Percentiles rank a stretch among this genome's conserved stretches.
Evolutionary conservation across 495 filamentous ascomycete genomes (phyloP).

Genomic region (Penicillium mononematosum): DNA sequence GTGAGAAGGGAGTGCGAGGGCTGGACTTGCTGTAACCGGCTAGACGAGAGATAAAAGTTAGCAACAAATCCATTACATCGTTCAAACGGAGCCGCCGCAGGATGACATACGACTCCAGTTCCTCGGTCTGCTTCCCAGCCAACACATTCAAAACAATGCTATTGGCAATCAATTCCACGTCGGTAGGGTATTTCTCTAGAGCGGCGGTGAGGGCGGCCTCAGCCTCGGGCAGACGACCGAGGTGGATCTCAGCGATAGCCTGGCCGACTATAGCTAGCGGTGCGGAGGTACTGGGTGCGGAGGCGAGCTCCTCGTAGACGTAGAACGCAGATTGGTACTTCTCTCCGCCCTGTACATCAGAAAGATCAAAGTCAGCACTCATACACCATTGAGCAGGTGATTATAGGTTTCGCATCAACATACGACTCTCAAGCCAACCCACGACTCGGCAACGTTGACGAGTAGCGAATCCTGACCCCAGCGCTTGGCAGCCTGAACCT

Average conservation of each 20-base stretch:
- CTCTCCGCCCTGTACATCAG: constrained; percentile 70
- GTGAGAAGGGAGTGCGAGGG: constrained; percentile 63
- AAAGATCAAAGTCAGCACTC: constrained; percentile 1
- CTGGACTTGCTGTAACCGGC: constrained; percentile 55
- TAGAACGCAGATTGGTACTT: constrained; percentile 98
- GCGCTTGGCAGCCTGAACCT: constrained; percentile 81
- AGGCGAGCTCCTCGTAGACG: constrained; percentile 95
- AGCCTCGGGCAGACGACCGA: constrained; percentile 85
- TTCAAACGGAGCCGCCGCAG: background rate
- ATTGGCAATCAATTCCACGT: constrained; percentile 77
- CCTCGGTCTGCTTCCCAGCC: constrained; percentile 63
- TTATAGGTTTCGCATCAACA: constrained; percentile 29
- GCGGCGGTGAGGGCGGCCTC: constrained; percentile 82
- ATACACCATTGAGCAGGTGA: background rate
- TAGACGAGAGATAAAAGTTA: constrained; percentile 28
- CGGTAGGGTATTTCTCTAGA: constrained; percentile 65
- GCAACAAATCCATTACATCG: background rate
- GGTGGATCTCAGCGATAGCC: constrained; percentile 87
- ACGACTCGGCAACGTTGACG: constrained; percentile 92
- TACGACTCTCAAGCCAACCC: constrained; percentile 88
- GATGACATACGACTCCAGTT: constrained; percentile 56
- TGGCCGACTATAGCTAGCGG: constrained; percentile 72
- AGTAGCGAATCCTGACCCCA: constrained; percentile 95
- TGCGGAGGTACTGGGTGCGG: constrained; percentile 68
- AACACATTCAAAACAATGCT: constrained; percentile 73